phyloP scores from a whole-genome alignment of 2,329 filamentous ascomycete species.

The Diaporthe citri region DNA sequence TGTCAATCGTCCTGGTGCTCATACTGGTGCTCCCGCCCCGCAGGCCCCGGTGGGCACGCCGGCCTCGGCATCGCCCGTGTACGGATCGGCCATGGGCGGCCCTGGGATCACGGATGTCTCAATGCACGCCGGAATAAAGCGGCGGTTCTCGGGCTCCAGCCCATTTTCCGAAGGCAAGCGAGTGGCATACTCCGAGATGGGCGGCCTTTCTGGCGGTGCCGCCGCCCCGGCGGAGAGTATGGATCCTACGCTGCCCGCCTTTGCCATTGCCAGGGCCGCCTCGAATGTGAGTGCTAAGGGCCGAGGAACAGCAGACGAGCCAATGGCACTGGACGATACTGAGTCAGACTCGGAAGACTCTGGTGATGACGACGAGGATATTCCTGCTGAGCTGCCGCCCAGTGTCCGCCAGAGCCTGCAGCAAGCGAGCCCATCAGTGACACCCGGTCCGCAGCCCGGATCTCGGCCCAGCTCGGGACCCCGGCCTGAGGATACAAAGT shows the following conservation, averaged over 20 bases:
- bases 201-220: slow-evolving; percentile 13
- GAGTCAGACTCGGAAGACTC: slow-evolving; percentile 47
- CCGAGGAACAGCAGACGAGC: slow-evolving; percentile 32
- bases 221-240: slow-evolving; percentile 23
- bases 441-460: background rate
- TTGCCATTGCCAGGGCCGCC: background rate
- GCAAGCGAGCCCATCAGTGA: slow-evolving; percentile 11
- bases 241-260: slow-evolving; percentile 30
- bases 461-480: background rate
- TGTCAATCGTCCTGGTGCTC: slow-evolving; percentile 16
- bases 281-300: background rate
- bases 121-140: slow-evolving; percentile 28
- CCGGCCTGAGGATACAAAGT: background rate
- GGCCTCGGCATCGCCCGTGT: slow-evolving; percentile 5
- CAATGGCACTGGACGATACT: slow-evolving; percentile 40
- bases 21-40: background rate
- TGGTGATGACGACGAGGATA: slow-evolving; percentile 48
- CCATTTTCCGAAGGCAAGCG: slow-evolving; percentile 17
- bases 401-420: slow-evolving; percentile 48
- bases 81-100: background rate
- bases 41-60: slow-evolving; percentile 2
- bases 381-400: slow-evolving; percentile 49
- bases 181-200: slow-evolving; percentile 32
- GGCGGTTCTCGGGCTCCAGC: slow-evolving; percentile 7
- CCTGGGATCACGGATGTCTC: background rate